Evolutionary conservation across 352 stramenopile genomes (phyloP).

Genomic region (Phytophthora uliginosa): DNA sequence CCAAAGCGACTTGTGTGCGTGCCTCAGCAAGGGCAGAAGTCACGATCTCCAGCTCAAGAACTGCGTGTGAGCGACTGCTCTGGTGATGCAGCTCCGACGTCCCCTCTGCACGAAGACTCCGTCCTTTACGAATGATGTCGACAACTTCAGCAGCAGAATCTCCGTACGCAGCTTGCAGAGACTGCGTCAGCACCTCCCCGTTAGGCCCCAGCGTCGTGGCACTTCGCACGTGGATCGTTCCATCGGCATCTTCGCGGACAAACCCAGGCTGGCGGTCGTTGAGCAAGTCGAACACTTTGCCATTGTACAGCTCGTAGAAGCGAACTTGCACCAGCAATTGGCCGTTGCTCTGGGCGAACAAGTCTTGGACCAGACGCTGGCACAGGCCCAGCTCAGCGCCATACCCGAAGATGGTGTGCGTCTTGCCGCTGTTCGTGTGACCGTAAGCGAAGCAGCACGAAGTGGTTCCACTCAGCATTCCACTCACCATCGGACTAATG

Average conservation of each 20-base stretch:
- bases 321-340: constrained; percentile 54
- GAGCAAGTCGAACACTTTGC: constrained; percentile 63
- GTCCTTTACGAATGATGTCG: constrained; percentile 32
- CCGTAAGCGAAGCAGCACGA: constrained; percentile 72
- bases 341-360: constrained; percentile 32
- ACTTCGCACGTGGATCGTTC: constrained; percentile 59
- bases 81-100: constrained; percentile 65
- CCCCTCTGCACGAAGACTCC: constrained; percentile 39
- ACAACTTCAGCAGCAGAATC: constrained; percentile 33
- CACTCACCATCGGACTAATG: constrained; percentile 38
- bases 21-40: constrained; percentile 45
- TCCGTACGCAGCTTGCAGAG: constrained; percentile 40
- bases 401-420: constrained; percentile 74
- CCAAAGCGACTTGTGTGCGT: constrained; percentile 36
- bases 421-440: constrained; percentile 72
- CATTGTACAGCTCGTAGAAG: constrained; percentile 73
- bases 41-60: constrained; percentile 69
- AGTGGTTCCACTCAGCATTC: constrained; percentile 41
- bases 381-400: constrained; percentile 50
- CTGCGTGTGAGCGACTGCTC: constrained; percentile 61
- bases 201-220: constrained; percentile 51
- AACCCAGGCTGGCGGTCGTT: constrained; percentile 55
- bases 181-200: constrained; percentile 59
- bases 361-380: constrained; percentile 41
- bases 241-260: constrained; percentile 57